Base-by-base conservation (phyloP, 495 filamentous ascomycete genomes). In the Geoglossum glabrum region DNA sequence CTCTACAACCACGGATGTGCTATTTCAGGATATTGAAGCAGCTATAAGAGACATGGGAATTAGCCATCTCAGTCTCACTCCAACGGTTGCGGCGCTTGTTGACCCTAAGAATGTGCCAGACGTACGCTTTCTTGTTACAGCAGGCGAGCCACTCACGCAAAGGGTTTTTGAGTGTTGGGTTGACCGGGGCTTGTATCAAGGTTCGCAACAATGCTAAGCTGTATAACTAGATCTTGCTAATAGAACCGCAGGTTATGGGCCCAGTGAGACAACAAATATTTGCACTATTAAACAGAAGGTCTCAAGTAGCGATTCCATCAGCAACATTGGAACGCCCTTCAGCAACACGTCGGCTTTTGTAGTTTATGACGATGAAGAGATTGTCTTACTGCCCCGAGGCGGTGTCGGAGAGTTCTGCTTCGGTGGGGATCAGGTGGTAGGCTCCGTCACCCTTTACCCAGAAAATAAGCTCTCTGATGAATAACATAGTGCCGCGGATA, bases 391-490 rank as follows among this genome's bases (percentile, higher is more conserved):
- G 8, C 84, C 84, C 0, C 61, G 74, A 0, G 86, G 86, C n/a
- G 79, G 74, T 52, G 67, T 85, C 40, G 87, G 87, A 19, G 84
- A 90, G 66, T 67, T 90, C n/a, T 86, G 79, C 61, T 88, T 89
- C 65, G 86, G 85, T n/a, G 87, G 86, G 0, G 78, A 82, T 49
- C 86, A 90, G 69, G 75, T 90, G 33, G 82, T 72, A 59, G 60
- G 68, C 54, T 49, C 43, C 11, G 11, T 11, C 34, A 33, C 30
- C 54, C 26, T 0, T 40, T 28, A 34, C 33, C 21, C 3, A 26
- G 36, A 40, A 40, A 40, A 10, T 40, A 40, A 17, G 36, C 13
- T 9, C 36, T 17, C 36, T 40, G 13, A 40, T 17, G 7, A 6
- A 9, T 40, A 3, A 15, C 17, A 25, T 15, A 55, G 54, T 72